Evolutionary conservation across 2,329 filamentous ascomycete species (phyloP).

Genomic region (Penicillium brevicompactum): DNA sequence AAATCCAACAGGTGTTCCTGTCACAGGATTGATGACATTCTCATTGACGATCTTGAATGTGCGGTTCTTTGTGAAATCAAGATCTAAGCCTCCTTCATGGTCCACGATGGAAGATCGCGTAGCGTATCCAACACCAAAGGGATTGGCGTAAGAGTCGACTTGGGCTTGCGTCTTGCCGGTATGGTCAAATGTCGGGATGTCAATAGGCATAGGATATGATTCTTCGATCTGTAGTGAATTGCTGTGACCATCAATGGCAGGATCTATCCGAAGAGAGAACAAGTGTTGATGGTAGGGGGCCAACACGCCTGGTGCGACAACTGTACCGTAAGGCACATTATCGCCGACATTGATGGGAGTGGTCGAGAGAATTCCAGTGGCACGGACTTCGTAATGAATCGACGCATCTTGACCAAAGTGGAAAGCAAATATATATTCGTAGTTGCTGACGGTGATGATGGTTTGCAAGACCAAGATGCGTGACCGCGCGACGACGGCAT

Average conservation of each 20-base stretch:
- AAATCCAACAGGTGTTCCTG: conserved; percentile 55
- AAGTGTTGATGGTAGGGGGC: conserved; percentile 50
- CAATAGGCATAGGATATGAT: conserved; percentile 58
- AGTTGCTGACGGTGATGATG: conserved; percentile 48
- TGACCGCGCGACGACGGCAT: conserved; percentile 36
- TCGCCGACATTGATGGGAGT: conserved; percentile 38
- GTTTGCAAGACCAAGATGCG: conserved; percentile 41
- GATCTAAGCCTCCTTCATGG: conserved; percentile 48
- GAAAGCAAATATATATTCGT: conserved; percentile 50
- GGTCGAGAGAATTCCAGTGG: conserved; percentile 51
- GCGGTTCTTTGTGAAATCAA: conserved; percentile 41
- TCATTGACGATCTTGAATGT: conserved; percentile 62
- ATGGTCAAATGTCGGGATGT: conserved; percentile 27
- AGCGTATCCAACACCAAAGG: conserved; percentile 54
- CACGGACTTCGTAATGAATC: conserved; percentile 47
- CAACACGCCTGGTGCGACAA: conserved; percentile 45
- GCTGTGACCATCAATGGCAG: conserved; percentile 41
- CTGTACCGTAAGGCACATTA: conserved; percentile 40
- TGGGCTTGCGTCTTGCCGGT: no score
- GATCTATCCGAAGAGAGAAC: conserved; percentile 48
- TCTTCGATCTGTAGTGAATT: conserved; percentile 58
- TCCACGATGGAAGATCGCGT: conserved; percentile 46
- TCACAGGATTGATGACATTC: conserved; percentile 52
- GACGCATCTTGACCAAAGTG: conserved; percentile 45
- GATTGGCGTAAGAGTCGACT: conserved; percentile 41